These are phyloP conservation scores for Viola pubescens DNA, from an alignment of 441 rosid species.

Conservation along the genomic window DNA sequence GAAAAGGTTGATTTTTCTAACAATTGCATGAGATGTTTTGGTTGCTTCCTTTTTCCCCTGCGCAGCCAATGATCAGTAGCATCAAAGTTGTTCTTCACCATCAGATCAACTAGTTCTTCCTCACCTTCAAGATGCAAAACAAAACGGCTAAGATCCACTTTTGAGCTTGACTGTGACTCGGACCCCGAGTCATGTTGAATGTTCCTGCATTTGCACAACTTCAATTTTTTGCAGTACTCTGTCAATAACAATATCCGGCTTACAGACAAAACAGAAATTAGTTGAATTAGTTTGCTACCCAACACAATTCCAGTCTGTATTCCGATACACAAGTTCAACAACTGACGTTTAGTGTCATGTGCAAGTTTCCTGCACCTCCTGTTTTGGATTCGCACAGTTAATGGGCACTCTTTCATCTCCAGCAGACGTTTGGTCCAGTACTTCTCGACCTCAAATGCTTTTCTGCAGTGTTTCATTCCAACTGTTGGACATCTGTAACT, in stretches of 20 bases:
- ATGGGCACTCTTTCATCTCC: constrained; percentile 64
- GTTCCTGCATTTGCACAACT: constrained; percentile 19
- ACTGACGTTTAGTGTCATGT: constrained; percentile 23
- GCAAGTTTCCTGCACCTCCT: constrained; percentile 42
- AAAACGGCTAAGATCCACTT: constrained; percentile 47
- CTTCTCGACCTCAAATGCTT: constrained; percentile 44
- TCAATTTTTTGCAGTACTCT: constrained; percentile 22
- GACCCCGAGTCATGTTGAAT: constrained; percentile 24
- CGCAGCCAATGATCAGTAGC: constrained; percentile 52
- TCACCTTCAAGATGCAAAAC: constrained; percentile 89
- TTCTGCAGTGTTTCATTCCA: constrained; percentile 22
- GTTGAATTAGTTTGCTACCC: constrained; percentile 54
- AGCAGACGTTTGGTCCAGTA: constrained; percentile 58
- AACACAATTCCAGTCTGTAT: constrained; percentile 57
- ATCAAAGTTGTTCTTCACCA: constrained; percentile 49
- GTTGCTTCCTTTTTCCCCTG: constrained; percentile 48
- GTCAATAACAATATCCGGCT: constrained; percentile 29
- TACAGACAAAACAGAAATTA: constrained; percentile 40
- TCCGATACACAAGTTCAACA: constrained; percentile 41
- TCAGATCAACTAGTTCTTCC: constrained; percentile 43
- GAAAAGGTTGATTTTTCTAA: constrained; percentile 41
- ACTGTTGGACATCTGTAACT: constrained; percentile 54
- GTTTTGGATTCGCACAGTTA: constrained; percentile 24
- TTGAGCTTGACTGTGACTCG: constrained; percentile 21
- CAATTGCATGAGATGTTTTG: constrained; percentile 48